A percentile compares a stretch with the other conserved stretches of the same genome.
These are phyloP conservation scores for Malus asiatica DNA, from an alignment of 306 rosid genomes.

Conservation along the genomic window DNA sequence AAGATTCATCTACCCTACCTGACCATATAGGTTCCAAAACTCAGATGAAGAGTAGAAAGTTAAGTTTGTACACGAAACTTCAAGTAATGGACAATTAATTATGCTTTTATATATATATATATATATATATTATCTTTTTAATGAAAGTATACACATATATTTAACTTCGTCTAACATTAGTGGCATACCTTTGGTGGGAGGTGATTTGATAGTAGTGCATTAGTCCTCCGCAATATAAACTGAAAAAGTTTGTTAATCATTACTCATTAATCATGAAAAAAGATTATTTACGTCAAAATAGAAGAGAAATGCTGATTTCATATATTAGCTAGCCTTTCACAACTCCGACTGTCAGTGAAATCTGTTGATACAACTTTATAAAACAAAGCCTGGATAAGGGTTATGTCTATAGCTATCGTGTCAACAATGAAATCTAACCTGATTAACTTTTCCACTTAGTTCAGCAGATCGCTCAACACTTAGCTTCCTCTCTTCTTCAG, in stretches of 20 bases:
- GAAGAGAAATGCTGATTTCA: background rate
- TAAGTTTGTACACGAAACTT: background rate
- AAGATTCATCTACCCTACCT: background rate
- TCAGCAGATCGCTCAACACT: conserved; percentile 75
- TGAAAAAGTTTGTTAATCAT: conserved; percentile 34
- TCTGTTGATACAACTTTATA: conserved; percentile 7
- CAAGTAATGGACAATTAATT: background rate
- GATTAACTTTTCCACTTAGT: conserved; percentile 79
- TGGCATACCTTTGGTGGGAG: conserved; percentile 84
- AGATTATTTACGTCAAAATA: background rate
- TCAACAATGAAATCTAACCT: conserved; percentile 36
- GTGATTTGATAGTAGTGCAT: conserved; percentile 84
- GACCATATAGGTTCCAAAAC: background rate
- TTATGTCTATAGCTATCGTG: background rate
- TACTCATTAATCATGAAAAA: background rate
- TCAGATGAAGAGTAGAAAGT: background rate
- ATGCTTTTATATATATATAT: no score
- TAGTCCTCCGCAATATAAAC: conserved; percentile 89
- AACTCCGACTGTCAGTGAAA: conserved; percentile 13
- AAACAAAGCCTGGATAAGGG: conserved; percentile 4
- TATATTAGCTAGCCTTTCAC: background rate
- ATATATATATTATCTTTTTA: no score
- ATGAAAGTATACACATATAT: background rate
- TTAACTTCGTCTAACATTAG: conserved; percentile 3
- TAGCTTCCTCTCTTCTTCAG: conserved; percentile 73